These are phyloP conservation scores for Pleurotus citrinopileatus DNA, from an alignment of 768 basidiomycete species.

Conservation along the genomic window DNA sequence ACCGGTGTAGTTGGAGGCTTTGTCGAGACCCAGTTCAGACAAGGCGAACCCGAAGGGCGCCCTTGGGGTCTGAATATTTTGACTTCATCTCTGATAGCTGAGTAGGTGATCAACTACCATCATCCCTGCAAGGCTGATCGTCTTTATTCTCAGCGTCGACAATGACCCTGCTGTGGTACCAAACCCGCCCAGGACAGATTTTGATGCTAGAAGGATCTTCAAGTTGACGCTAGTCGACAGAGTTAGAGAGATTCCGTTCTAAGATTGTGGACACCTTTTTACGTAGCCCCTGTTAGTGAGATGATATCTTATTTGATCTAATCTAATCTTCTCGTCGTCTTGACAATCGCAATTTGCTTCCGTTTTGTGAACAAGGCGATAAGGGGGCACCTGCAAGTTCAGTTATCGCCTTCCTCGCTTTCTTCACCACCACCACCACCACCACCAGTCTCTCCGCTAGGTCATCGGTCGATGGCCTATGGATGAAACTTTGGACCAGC, in stretches of 20 bases:
- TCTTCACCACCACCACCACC: not conserved
- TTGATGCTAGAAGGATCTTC: conserved; percentile 10
- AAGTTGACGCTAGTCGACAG: conserved; percentile 8
- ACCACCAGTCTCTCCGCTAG: not conserved
- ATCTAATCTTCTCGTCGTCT: not conserved
- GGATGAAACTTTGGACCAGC: not conserved
- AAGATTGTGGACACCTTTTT: not conserved
- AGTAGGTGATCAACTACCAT: conserved; percentile 2
- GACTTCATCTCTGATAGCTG: conserved; percentile 10
- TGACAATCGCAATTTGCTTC: not conserved
- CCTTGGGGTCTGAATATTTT: conserved; percentile 6
- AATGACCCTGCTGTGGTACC: conserved; percentile 2
- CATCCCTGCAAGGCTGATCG: not conserved
- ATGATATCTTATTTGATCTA: not conserved
- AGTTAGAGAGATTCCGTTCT: conserved; percentile 5
- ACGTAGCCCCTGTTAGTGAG: not conserved
- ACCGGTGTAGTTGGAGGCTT: conserved; percentile 18
- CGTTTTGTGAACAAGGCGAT: too few relatives aligned
- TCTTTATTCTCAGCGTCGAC: not conserved
- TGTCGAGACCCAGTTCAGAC: conserved; percentile 6
- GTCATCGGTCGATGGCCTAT: not conserved
- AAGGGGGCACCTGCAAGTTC: too few relatives aligned
- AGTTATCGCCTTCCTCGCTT: not conserved
- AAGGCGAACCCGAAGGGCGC: conserved; percentile 6
- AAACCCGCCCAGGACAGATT: not conserved